These are phyloP conservation scores for Penicillium waksmanii DNA, from an alignment of 495 filamentous ascomycete species.

Conservation along the genomic window DNA sequence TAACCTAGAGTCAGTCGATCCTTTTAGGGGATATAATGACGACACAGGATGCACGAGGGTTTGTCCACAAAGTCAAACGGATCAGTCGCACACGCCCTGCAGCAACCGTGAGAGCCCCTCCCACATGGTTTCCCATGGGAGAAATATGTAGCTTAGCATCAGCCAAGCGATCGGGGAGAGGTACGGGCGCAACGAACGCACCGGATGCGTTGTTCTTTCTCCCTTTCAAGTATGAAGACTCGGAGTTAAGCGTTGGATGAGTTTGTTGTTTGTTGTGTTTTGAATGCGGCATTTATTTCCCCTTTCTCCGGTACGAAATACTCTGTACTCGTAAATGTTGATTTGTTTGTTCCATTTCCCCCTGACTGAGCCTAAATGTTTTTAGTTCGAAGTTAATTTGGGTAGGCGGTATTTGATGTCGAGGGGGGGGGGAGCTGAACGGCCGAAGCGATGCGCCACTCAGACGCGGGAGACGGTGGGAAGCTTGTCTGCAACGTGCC, in stretches of 20 bases:
- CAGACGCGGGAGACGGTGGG: background rate
- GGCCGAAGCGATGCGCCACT: background rate
- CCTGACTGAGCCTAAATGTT: background rate
- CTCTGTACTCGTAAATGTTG: no score
- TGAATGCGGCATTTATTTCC: no score
- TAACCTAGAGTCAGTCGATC: background rate
- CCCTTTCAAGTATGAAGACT: background rate
- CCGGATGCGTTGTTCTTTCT: background rate
- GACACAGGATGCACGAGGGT: background rate
- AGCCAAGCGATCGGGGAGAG: background rate
- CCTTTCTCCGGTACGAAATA: no score
- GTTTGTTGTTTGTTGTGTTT: no score
- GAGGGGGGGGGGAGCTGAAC: background rate
- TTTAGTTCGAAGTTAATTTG: background rate
- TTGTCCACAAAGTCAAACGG: background rate
- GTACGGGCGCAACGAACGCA: background rate
- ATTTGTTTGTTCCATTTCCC: background rate
- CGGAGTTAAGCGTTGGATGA: background rate
- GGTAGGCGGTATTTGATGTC: background rate
- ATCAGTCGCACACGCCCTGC: constrained; percentile 3
- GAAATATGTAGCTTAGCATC: background rate
- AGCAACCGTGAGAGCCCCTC: background rate
- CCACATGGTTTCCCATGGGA: constrained; percentile 1
- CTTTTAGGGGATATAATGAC: constrained; percentile 1
- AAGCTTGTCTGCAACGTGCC: constrained; percentile 1